phyloP scores from a whole-genome alignment of 176 grass and related monocot genomes.

The Phoenix roebelenii region DNA sequence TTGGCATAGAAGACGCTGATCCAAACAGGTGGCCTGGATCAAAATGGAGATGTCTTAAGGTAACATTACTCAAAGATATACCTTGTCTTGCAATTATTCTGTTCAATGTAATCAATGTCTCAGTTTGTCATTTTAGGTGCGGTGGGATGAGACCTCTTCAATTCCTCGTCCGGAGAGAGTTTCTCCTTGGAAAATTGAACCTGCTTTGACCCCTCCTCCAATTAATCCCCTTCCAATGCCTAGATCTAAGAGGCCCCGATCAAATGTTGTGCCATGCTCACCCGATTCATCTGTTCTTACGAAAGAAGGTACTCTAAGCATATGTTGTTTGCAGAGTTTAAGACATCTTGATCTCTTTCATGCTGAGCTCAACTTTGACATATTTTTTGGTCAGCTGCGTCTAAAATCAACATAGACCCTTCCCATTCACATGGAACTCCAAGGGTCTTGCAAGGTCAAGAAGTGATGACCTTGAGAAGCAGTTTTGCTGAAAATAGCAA shows the following conservation, averaged over 20 bases:
- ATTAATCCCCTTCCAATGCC: slow-evolving; percentile 49
- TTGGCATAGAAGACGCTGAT: slow-evolving; percentile 60
- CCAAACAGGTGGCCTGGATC: slow-evolving; percentile 64
- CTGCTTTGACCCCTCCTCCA: slow-evolving; percentile 52
- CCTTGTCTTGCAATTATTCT: not conserved
- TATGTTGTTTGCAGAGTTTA: slow-evolving; percentile 3
- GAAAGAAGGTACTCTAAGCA: slow-evolving; percentile 64
- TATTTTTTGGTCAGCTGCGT: slow-evolving; percentile 20
- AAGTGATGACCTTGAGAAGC: slow-evolving; percentile 31
- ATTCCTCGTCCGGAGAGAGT: slow-evolving; percentile 84
- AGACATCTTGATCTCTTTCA: slow-evolving; percentile 15
- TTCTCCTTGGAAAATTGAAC: slow-evolving; percentile 95
- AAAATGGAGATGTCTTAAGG: slow-evolving; percentile 90
- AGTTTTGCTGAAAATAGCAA: slow-evolving; percentile 24
- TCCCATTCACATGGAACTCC: slow-evolving; percentile 28
- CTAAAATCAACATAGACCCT: slow-evolving; percentile 38
- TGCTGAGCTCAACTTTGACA: not conserved
- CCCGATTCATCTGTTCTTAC: slow-evolving; percentile 45
- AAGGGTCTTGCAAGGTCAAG: slow-evolving; percentile 60
- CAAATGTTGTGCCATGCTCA: slow-evolving; percentile 28
- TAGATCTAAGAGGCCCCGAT: slow-evolving; percentile 58
- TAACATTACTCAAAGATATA: slow-evolving; percentile 2
- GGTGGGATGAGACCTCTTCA: slow-evolving; percentile 92
- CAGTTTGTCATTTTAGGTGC: slow-evolving; percentile 34
- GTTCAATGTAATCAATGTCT: too few relatives aligned